Evolutionary conservation across 345 rosid species (phyloP), one percentile per base, ranked within the genome.

Genomic region (Eutrema japonicum): DNA sequence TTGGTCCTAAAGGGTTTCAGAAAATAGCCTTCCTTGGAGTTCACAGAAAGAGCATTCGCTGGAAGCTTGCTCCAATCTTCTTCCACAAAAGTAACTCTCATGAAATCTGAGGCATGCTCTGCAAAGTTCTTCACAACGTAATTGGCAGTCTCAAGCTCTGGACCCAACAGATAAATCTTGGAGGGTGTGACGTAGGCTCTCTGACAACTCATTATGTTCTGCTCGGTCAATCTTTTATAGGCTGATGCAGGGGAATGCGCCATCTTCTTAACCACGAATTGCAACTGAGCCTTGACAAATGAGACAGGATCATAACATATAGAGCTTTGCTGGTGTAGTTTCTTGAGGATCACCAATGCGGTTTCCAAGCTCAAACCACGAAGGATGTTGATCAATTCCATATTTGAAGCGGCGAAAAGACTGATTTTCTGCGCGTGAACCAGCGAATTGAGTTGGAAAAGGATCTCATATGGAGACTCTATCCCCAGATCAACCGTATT

Each of bases 31-130:
- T 73, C 82, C 78, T 78, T 83, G 68, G 90, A 73, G 75, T 82
- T 84, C 38, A 87, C 79, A 13, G 96, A 93, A 81, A 94, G 77
- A 51, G 93, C 80, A 75, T 82, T 85, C 35, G 80, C 75, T 35
- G 92, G 84, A 61, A 91, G 86, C 79, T 83, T 94, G 79, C 90
- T 85, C 97, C 97, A 94, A 79, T 91, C 97, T 83, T 94, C 98
- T 74, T 94, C 98, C 26, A 91, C 98, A 58, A 94, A 93, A 41
- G 97, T 82, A 71, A 91, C 85, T 71, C 97, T 84, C 82, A 89
- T 76, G 74, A 94, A 94, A 79, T 91, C 87, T n/a, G 89, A 81
- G 65, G 96, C 92, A 83, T 83, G 83, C 73, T 78, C 60, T 22
- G 88, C 92, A 78, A 88, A 94, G 83, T 89, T 63, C 77, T 84